These are phyloP conservation scores for Glomus cerebriforme DNA, from an alignment of 192 early-diverging fungal species.

Conservation along the genomic window DNA sequence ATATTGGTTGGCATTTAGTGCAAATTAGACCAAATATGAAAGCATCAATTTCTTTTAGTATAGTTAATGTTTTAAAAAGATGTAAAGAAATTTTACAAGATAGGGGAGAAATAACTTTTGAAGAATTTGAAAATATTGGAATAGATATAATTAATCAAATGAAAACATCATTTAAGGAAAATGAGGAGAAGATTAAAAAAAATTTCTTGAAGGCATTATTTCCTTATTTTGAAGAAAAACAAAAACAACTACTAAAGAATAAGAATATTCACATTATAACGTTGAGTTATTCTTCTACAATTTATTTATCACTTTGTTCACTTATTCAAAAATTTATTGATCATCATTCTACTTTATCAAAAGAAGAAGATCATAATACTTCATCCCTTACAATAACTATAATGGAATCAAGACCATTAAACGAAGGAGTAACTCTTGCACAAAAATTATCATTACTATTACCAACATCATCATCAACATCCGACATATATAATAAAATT, in stretches of 20 bases:
- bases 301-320: constrained; percentile 1
- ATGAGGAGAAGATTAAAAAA: not conserved
- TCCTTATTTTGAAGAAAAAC: not conserved
- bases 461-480: not conserved
- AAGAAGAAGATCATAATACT: not conserved
- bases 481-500: not conserved
- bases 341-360: not conserved
- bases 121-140: not conserved
- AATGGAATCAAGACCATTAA: constrained; percentile 25
- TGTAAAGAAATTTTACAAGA: not conserved
- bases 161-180: not conserved
- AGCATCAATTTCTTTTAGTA: constrained; percentile 20
- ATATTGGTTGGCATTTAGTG: constrained; percentile 22
- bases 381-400: not conserved
- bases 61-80: not conserved
- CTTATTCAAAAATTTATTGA: constrained; percentile 14
- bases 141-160: constrained; percentile 8
- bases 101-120: not conserved
- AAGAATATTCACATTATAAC: constrained; percentile 21
- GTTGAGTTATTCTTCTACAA: constrained; percentile 21
- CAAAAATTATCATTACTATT: not conserved
- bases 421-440: constrained; percentile 12
- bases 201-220: not conserved
- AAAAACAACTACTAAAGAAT: not conserved
- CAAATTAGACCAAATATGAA: constrained; percentile 31